A percentile compares a stretch with the other conserved stretches of the same genome.
Conservation (phyloP, 768 basidiomycete species). For the Cyathus striatus region DNA sequence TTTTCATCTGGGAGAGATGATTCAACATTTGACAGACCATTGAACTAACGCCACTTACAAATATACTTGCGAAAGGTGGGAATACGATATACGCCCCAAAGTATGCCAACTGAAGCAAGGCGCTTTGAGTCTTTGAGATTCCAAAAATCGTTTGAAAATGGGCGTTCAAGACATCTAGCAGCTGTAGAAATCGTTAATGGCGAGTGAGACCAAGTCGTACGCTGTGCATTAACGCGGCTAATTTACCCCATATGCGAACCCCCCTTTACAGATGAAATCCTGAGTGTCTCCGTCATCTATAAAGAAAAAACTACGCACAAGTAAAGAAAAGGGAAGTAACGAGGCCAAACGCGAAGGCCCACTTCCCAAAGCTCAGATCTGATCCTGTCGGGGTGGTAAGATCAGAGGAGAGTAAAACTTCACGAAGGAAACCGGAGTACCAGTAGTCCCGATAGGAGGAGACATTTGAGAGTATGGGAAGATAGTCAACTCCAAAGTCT, state of each 20-base stretch:
- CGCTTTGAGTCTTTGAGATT: conserved; percentile 66
- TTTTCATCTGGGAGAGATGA: conserved; percentile 40
- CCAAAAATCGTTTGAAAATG: conserved; percentile 71
- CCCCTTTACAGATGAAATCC: conserved; percentile 33
- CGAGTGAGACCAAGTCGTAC: neutral
- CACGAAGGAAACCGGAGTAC: conserved; percentile 15
- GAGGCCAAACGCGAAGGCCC: conserved; percentile 57
- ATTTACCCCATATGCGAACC: conserved; percentile 62
- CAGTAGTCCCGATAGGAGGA: conserved; percentile 34
- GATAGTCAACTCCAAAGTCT: too few species aligned
- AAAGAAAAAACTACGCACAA: neutral
- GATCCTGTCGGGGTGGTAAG: conserved; percentile 21
- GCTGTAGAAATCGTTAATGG: conserved; percentile 24
- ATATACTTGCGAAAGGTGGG: conserved; percentile 51
- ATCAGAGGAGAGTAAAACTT: conserved; percentile 2
- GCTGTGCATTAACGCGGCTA: neutral
- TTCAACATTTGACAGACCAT: neutral
- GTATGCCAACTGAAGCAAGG: conserved; percentile 71
- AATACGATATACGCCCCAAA: conserved; percentile 65
- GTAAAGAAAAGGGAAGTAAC: conserved; percentile 60
- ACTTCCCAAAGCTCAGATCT: conserved; percentile 39
- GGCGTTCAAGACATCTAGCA: conserved; percentile 64
- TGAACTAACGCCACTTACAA: conserved; percentile 33
- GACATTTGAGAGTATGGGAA: conserved; percentile 30
- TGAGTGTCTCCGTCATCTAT: too few species aligned